A percentile compares a stretch with the other conserved stretches of the same genome.
These are phyloP conservation scores for Lachnellula occidentalis DNA, from an alignment of 2,329 filamentous ascomycete genomes.

Conservation along the genomic window DNA sequence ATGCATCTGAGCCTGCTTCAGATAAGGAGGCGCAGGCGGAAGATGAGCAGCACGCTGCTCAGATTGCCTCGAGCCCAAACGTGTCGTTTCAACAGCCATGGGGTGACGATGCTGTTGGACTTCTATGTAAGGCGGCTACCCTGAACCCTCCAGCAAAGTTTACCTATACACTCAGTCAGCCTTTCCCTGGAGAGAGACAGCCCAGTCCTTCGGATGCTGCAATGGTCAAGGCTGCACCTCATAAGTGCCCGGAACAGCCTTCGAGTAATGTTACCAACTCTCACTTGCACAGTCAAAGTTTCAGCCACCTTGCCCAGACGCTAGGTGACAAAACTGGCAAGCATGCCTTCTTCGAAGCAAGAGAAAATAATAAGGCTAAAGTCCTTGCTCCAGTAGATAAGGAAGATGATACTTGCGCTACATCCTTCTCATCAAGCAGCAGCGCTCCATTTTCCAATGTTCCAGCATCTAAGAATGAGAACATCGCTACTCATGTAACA, in stretches of 20 bases:
- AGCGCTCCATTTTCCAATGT: neutral
- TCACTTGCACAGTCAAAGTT: neutral
- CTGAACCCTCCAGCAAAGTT: neutral
- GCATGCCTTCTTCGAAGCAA: conserved; percentile 28
- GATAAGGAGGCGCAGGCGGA: neutral
- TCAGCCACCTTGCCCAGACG: conserved; percentile 10
- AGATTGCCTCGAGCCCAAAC: neutral
- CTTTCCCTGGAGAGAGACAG: conserved; percentile 14
- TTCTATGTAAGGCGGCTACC: neutral
- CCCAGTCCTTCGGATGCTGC: conserved; percentile 36
- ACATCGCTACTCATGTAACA: neutral
- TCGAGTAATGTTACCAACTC: neutral
- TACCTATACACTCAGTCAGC: neutral
- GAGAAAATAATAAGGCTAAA: conserved; percentile 27
- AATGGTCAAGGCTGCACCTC: conserved; percentile 29
- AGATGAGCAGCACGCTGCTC: neutral
- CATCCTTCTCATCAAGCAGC: neutral
- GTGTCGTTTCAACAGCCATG: neutral
- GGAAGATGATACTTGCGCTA: neutral
- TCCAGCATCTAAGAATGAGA: neutral
- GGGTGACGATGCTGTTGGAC: neutral
- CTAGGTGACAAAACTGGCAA: conserved; percentile 28
- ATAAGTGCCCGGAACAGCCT: neutral
- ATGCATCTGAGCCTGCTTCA: neutral
- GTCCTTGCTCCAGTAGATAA: conserved; percentile 5